Percentiles rank a stretch among this genome's conserved stretches.
Conservation (phyloP, 2,329 filamentous ascomycete genomes). For the Diatrype stigma region DNA sequence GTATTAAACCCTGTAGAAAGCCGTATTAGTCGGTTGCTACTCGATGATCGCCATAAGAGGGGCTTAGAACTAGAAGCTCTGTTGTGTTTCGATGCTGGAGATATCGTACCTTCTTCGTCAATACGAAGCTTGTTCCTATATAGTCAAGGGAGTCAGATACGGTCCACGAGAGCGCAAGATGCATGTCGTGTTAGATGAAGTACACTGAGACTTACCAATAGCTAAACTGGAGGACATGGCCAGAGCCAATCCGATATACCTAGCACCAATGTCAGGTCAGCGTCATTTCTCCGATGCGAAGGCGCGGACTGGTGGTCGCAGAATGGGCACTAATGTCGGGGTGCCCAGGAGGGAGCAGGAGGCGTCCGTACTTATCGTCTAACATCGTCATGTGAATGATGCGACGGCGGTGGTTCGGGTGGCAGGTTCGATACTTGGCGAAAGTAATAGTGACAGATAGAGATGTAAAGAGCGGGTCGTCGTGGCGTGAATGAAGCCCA, state of each 20-base stretch:
- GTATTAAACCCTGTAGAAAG: constrained; percentile 68
- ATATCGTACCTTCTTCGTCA: constrained; percentile 84
- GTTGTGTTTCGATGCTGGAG: constrained; percentile 4
- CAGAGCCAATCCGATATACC: constrained; percentile 72
- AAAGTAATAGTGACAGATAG: constrained; percentile 3
- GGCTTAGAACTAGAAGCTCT: constrained; percentile 1
- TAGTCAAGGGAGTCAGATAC: constrained; percentile 9
- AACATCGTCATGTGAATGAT: constrained; percentile 33
- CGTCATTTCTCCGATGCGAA: constrained; percentile 11
- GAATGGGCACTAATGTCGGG: constrained; percentile 1
- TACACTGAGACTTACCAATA: constrained; percentile 56
- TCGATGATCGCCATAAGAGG: not conserved
- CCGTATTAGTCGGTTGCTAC: constrained; percentile 8
- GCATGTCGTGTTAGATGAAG: not conserved
- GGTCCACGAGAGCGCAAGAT: not conserved
- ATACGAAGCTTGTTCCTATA: constrained; percentile 90
- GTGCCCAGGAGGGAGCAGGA: constrained; percentile 6
- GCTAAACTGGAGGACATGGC: constrained; percentile 72
- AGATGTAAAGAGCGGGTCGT: constrained; percentile 1
- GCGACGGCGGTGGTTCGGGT: constrained; percentile 10
- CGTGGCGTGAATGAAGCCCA: constrained; percentile 7
- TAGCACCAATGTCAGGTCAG: constrained; percentile 35
- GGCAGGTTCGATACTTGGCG: constrained; percentile 3
- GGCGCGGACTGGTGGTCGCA: constrained; percentile 1
- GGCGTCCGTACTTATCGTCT: constrained; percentile 41